Conservation (phyloP, 129 eudicot genomes). For the Flaveria trinervia region DNA sequence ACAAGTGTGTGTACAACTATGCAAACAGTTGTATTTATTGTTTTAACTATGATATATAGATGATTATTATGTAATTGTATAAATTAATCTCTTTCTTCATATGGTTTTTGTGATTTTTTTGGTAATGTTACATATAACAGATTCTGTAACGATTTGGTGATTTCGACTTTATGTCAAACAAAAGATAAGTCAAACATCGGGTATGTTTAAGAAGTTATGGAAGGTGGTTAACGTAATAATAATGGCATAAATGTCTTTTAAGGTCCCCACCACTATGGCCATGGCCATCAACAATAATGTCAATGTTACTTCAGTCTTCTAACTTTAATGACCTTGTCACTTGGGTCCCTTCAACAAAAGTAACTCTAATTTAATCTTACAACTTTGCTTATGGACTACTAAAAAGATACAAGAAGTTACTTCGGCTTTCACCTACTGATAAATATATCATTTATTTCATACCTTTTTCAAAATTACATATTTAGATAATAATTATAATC, state of each 20-base stretch:
- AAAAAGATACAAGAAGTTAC: neutral
- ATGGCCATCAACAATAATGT: constrained; percentile 32
- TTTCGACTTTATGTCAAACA: no score
- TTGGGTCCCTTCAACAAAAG: constrained; percentile 35
- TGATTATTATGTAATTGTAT: neutral
- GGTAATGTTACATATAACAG: no score
- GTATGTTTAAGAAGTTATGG: constrained; percentile 4
- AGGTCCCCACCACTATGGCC: constrained; percentile 34
- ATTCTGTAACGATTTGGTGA: no score
- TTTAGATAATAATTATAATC: neutral
- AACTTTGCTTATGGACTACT: constrained; percentile 33
- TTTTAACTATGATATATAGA: neutral
- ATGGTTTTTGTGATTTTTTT: neutral
- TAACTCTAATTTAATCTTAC: constrained; percentile 24
- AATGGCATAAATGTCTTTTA: constrained; percentile 26
- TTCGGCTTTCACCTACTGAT: constrained; percentile 16
- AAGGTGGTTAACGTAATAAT: constrained; percentile 28
- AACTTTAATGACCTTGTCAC: constrained; percentile 35
- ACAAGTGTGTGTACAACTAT: neutral
- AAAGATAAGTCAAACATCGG: no score
- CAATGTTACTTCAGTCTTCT: constrained; percentile 36
- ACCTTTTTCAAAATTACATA: neutral
- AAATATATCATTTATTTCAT: neutral
- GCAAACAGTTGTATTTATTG: neutral
- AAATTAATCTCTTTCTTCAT: neutral